phyloP scores from a whole-genome alignment of 1,284 basidiomycete genomes.

The Coniophora puteana region DNA sequence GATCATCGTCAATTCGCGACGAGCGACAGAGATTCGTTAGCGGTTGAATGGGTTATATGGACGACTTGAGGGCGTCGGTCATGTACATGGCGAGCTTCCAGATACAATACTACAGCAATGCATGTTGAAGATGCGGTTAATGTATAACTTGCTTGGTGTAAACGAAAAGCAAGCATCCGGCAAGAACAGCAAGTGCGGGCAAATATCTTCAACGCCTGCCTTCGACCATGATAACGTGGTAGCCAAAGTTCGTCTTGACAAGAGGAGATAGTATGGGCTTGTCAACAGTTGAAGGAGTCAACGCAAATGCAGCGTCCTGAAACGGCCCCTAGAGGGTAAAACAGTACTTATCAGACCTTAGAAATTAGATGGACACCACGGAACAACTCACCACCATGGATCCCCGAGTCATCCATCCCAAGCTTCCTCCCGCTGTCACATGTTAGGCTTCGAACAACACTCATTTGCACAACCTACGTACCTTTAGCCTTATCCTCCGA shows the following conservation, averaged over 20 bases:
- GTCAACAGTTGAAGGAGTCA: slow-evolving; percentile 74
- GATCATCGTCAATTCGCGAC: too few relatives aligned
- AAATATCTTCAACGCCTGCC: slow-evolving; percentile 53
- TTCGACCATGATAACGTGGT: slow-evolving; percentile 87
- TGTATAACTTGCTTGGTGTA: too few relatives aligned
- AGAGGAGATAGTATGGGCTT: slow-evolving; percentile 68
- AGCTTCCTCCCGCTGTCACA: slow-evolving; percentile 68
- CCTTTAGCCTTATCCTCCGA: slow-evolving; percentile 89
- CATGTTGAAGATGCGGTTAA: too few relatives aligned
- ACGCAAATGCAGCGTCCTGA: slow-evolving; percentile 79
- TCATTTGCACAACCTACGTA: slow-evolving; percentile 21
- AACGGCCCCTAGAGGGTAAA: slow-evolving; percentile 51
- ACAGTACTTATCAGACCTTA: not conserved
- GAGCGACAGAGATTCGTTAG: too few relatives aligned
- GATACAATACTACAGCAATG: too few relatives aligned
- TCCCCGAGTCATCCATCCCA: slow-evolving; percentile 82
- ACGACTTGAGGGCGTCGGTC: too few relatives aligned
- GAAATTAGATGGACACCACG: not conserved
- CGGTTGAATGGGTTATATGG: too few relatives aligned
- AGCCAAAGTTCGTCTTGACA: slow-evolving; percentile 81
- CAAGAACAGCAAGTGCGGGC: too few relatives aligned
- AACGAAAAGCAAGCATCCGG: too few relatives aligned
- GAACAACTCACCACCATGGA: slow-evolving; percentile 62
- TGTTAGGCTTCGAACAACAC: slow-evolving; percentile 1
- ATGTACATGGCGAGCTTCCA: too few relatives aligned